Percentiles rank a stretch among this genome's conserved stretches.
phyloP scores from a whole-genome alignment of 306 rosid species.

The Vicia faba region DNA sequence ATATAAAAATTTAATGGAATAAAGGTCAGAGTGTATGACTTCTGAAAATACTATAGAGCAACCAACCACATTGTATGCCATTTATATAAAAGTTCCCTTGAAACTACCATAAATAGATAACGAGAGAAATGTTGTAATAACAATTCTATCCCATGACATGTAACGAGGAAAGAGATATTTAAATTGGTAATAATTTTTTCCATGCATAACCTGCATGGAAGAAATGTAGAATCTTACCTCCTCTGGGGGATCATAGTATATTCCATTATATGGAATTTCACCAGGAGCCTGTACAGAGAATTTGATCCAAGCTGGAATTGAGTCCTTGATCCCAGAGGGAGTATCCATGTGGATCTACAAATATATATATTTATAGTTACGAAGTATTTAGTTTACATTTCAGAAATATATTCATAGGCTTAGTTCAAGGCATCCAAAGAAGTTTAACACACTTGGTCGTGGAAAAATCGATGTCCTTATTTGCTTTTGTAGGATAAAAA shows the following conservation, averaged over 20 bases:
- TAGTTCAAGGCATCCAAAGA: constrained; percentile 32
- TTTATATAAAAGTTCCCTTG: constrained; percentile 18
- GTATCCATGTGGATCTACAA: constrained; percentile 90
- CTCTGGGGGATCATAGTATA: constrained; percentile 98
- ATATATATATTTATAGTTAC: constrained; percentile 19
- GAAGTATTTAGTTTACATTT: constrained; percentile 34
- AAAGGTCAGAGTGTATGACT: constrained; percentile 7
- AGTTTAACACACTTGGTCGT: constrained; percentile 17
- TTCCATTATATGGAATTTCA: constrained; percentile 87
- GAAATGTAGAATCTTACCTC: constrained; percentile 59
- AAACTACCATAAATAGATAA: constrained; percentile 29
- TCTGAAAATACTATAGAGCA: constrained; percentile 16
- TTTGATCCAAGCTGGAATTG: constrained; percentile 98
- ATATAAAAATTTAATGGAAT: constrained; percentile 10
- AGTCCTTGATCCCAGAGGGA: constrained; percentile 94
- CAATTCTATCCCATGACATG: constrained; percentile 12
- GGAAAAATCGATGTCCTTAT: not conserved
- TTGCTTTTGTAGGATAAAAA: constrained; percentile 25
- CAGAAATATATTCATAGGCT: constrained; percentile 22
- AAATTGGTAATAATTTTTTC: constrained; percentile 2
- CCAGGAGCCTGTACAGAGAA: constrained; percentile 92
- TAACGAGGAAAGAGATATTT: constrained; percentile 14
- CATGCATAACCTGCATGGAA: constrained; percentile 28
- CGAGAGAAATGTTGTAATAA: constrained; percentile 16
- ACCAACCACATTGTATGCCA: constrained; percentile 2